Evolutionary conservation across 345 rosid genomes (phyloP).

Genomic region (Corymbia maculata): DNA sequence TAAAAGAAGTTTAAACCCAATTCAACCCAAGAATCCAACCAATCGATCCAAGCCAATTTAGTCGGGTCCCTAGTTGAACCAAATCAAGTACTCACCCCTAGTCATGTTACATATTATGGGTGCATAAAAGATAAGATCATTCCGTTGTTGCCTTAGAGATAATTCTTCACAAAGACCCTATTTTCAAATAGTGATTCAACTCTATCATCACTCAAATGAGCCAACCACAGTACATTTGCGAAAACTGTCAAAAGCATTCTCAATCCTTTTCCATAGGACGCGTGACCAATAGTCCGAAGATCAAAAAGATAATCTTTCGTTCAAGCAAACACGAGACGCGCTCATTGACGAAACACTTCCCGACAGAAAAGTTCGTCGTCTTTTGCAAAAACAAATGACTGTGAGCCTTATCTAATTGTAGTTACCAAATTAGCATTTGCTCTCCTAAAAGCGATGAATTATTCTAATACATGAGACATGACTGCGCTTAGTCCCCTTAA

Average conservation of each 20-base stretch:
- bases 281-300: neutral
- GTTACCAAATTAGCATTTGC: too few relatives aligned
- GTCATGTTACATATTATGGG: neutral
- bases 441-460: too few relatives aligned
- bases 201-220: neutral
- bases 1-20: neutral
- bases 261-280: neutral
- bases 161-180: neutral
- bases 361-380: too few relatives aligned
- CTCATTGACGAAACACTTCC: neutral
- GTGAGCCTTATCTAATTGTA: too few relatives aligned
- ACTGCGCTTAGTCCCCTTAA: too few relatives aligned
- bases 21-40: neutral
- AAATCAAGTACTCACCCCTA: neutral
- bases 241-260: neutral
- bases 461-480: too few relatives aligned
- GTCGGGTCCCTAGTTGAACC: accelerated
- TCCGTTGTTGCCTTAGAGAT: neutral
- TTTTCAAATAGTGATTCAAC: neutral
- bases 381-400: too few relatives aligned
- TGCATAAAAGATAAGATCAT: neutral
- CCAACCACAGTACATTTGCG: accelerated
- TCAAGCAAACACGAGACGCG: neutral
- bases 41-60: accelerated
- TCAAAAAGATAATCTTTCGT: neutral